Percentiles rank a stretch among this genome's conserved stretches.
Evolutionary conservation across 768 basidiomycete species (phyloP).

Genomic region (Leucocoprinus birnbaumii): DNA sequence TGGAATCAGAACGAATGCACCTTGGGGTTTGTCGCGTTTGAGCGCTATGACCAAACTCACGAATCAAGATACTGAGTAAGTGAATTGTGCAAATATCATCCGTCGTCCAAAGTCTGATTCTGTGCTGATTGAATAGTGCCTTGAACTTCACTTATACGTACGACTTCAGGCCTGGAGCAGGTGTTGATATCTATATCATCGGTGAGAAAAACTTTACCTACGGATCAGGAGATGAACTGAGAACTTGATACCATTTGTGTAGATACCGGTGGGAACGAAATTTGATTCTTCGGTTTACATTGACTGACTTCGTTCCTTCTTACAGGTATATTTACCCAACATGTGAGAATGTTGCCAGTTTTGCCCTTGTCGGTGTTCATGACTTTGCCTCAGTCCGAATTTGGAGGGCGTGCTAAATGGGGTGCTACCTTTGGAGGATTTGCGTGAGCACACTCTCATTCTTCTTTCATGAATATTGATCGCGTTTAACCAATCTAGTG

Average conservation of each 20-base stretch:
- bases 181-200: slow-evolving; percentile 37
- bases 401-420: slow-evolving; percentile 36
- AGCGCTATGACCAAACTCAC: slow-evolving; percentile 16
- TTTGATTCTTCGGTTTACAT: neutral
- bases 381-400: slow-evolving; percentile 19
- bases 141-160: slow-evolving; percentile 21
- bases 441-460: neutral
- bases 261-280: slow-evolving; percentile 21
- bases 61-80: slow-evolving; percentile 11
- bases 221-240: neutral
- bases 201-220: slow-evolving; percentile 19
- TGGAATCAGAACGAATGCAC: slow-evolving; percentile 28
- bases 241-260: neutral
- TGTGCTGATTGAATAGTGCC: slow-evolving; percentile 8
- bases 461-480: too few species aligned
- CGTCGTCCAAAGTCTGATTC: neutral
- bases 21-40: slow-evolving; percentile 29
- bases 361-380: neutral
- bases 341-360: slow-evolving; percentile 14
- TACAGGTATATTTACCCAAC: slow-evolving; percentile 20
- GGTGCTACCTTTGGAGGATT: slow-evolving; percentile 28
- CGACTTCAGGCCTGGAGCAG: slow-evolving; percentile 13
- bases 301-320: neutral
- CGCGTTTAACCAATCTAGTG: neutral
- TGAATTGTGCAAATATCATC: neutral